A percentile compares a stretch with the other conserved stretches of the same genome.
phyloP scores from a whole-genome alignment of 345 rosid species.

The Cochlearia excelsa region DNA sequence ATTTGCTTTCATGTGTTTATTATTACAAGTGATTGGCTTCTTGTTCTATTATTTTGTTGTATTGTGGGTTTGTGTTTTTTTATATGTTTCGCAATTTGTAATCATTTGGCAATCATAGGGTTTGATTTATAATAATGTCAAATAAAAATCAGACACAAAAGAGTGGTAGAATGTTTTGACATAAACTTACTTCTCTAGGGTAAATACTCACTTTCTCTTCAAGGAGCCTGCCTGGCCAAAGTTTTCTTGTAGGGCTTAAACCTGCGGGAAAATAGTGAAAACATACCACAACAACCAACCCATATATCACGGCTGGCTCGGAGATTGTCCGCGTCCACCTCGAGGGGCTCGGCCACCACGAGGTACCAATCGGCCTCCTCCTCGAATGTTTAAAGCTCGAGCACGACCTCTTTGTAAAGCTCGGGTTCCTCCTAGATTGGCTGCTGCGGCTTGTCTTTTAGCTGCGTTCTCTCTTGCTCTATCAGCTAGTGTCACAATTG shows the following conservation, averaged over 20 bases:
- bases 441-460: constrained; percentile 49
- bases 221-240: constrained; percentile 6
- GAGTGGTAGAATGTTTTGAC: background rate
- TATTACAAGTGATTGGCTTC: constrained; percentile 13
- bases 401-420: constrained; percentile 50
- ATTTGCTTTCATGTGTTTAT: constrained; percentile 24
- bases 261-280: background rate
- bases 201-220: constrained; percentile 8
- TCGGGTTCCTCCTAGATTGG: constrained; percentile 39
- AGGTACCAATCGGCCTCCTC: constrained; percentile 34
- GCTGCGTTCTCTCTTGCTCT: constrained; percentile 57
- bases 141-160: too few relatives aligned
- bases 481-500: constrained; percentile 46
- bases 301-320: constrained; percentile 43
- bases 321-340: constrained; percentile 44
- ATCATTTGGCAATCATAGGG: constrained; percentile 25
- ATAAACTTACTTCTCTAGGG: constrained; percentile 9
- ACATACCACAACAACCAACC: background rate
- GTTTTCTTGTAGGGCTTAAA: constrained; percentile 1
- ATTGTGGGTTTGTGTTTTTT: constrained; percentile 12
- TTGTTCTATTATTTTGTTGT: background rate
- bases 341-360: constrained; percentile 50
- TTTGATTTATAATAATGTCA: constrained; percentile 10
- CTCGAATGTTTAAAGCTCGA: constrained; percentile 41
- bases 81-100: constrained; percentile 26